Base-by-base conservation (phyloP, 345 rosid genomes). In the Excoecaria agallocha region DNA sequence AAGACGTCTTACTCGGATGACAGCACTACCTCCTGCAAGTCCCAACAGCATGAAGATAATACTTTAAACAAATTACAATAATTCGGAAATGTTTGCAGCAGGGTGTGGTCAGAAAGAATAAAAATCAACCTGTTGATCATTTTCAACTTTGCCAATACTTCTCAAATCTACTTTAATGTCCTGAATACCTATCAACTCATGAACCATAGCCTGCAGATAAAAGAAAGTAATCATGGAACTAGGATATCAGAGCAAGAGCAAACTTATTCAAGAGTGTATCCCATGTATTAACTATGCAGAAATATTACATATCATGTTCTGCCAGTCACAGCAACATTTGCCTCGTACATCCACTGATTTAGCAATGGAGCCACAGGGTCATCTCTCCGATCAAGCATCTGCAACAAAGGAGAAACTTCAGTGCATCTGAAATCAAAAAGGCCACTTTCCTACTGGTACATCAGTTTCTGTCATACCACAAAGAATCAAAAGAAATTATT, bases 311-410 rank as follows among this genome's bases (percentile, higher is more conserved):
- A 66, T 56, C 22, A 76, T 55, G 59, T 25, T 43, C 46, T 6
- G 48, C 7, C 13, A 74, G 66, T 76, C 78, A 82, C 19, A 74
- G 51, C 16, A 39, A 74, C 58, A 46, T 66, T 66, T 80, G 91
- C 97, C 96, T 93, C 97, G 85, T 95, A 95, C 74, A 98, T 95
- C 99, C 99, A 95, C 82, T 90, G 99, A 76, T 95, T 95, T 74
- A 91, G 86, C 81, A 95, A 83, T 52, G 99, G 98, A 62, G 99
- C 90, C 79, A 91, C 97, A 3, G 94, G 98, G 76, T 95, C 98
- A 80, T 95, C 98, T 78, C 99, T 93, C 86, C 98, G 85, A 84
- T 95, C 99, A 81, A 95, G 57, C 70, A 95, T 80, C 74, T 91
- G 89, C 75, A 95, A 80, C 76, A 93, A 74, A 13, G 99, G 97